These are phyloP conservation scores for Exophiala sideris DNA, from an alignment of 2,329 filamentous ascomycete species.

Conservation along the genomic window DNA sequence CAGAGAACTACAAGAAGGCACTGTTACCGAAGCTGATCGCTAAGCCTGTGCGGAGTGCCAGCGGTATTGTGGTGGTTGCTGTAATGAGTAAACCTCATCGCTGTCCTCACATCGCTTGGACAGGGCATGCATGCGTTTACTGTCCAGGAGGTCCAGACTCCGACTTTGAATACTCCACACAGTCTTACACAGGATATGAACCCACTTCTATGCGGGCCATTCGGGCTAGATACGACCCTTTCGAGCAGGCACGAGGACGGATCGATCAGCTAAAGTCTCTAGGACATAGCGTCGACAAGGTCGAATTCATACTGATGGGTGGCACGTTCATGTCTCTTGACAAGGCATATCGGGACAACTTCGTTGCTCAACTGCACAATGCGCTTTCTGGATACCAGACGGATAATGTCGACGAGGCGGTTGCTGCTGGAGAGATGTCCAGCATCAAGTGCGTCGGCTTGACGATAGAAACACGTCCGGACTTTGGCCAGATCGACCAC, in stretches of 20 bases:
- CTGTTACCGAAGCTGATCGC: constrained; percentile 94
- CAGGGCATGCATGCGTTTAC: constrained; percentile 93
- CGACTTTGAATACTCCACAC: constrained; percentile 98
- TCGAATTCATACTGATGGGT: constrained; percentile 99
- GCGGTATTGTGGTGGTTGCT: constrained; percentile 94
- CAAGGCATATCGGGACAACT: constrained; percentile 83
- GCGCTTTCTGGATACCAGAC: constrained; percentile 95
- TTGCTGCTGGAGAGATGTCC: constrained; percentile 91
- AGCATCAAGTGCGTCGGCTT: constrained; percentile 98
- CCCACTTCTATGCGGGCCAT: constrained; percentile 98
- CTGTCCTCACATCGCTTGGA: constrained; percentile 97
- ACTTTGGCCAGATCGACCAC: constrained; percentile 96
- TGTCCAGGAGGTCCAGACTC: constrained; percentile 96
- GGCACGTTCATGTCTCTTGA: constrained; percentile 98
- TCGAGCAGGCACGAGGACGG: constrained; percentile 91
- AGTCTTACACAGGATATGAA: constrained; percentile 98
- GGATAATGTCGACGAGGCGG: constrained; percentile 89
- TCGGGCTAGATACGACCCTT: constrained; percentile 92
- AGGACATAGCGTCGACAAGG: constrained; percentile 96
- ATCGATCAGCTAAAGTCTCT: constrained; percentile 96
- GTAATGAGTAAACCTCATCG: constrained; percentile 99
- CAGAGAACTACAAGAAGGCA: constrained; percentile 99
- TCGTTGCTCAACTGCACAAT: constrained; percentile 95
- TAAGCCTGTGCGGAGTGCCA: constrained; percentile 93
- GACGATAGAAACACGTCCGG: constrained; percentile 94